Evolutionary conservation across 768 basidiomycete species (phyloP), one percentile per base, ranked within the genome.

Genomic region (Pulveroboletus sp.): DNA sequence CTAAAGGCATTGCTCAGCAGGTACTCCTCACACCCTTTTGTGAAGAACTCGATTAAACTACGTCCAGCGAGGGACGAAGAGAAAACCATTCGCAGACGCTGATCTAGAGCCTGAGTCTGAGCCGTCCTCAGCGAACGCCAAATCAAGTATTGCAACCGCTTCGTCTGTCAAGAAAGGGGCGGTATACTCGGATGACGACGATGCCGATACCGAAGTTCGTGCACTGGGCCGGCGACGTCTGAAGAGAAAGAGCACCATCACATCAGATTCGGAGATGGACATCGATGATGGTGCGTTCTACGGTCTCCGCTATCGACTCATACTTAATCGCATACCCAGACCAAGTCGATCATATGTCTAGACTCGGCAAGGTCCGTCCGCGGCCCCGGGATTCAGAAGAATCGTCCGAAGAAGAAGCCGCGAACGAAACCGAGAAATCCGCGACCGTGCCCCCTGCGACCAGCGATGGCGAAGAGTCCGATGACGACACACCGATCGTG

Each of bases 231-330:
- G 10, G 51, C 63, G 30, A 57, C 67, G 60, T 35, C 64, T 37
- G 36, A 60, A 58, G 22, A 62, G 71, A 43, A 74, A 73, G 59
- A 57, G 68, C 38, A 61, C 50, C 53, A 44, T 64, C 65, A 73
- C 56, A 63, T 72, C 71, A 9, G 77, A 81, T 49, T 70, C 73
- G 14, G 78, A 69, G 55, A 62, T 88, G 86, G 86, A 89, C 43
- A 76, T 88, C 46, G 86, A 87, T 48, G 87, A 89, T 58, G 80
- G 87, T 85, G 53, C 14, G 71, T 59, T 38, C 68, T 72, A 12
- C 60, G 59, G 17, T n/a, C 37, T 24, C 22, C 10, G 0, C 9
- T 11, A 57, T 63, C 14, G 59, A 62, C 1, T 3, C 56, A n/a
- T 43, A 2, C 29, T 35, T 56, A 39, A 67, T 23, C n/a, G 0